These are phyloP conservation scores for Leucosporidium creatinivorum DNA, from an alignment of 768 basidiomycete genomes.

Conservation along the genomic window DNA sequence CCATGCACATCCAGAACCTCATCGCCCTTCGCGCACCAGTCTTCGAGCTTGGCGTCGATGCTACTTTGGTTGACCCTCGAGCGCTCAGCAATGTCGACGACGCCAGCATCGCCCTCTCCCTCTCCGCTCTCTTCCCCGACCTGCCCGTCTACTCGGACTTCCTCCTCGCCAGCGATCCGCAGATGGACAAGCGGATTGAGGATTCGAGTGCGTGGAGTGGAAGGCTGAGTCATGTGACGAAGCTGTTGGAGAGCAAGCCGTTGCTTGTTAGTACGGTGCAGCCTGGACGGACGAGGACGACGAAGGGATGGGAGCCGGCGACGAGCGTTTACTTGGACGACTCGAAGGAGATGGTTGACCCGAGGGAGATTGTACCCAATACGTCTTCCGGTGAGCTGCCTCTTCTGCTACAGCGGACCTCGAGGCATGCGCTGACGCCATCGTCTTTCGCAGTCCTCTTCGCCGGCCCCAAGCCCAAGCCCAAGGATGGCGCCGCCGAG, in stretches of 20 bases:
- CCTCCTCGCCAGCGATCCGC: slow-evolving; percentile 24
- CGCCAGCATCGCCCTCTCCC: slow-evolving; percentile 21
- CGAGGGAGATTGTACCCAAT: slow-evolving; percentile 18
- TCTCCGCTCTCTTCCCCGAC: slow-evolving; percentile 75
- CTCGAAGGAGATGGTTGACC: slow-evolving; percentile 26
- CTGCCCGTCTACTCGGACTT: slow-evolving; percentile 48
- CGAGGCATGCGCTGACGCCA: not conserved
- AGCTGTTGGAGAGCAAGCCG: slow-evolving; percentile 73
- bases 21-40: slow-evolving; percentile 31
- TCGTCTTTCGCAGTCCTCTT: slow-evolving; percentile 32
- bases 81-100: slow-evolving; percentile 18
- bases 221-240: slow-evolving; percentile 64
- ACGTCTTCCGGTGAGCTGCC: slow-evolving; percentile 9
- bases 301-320: slow-evolving; percentile 46
- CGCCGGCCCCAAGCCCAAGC: slow-evolving; percentile 35
- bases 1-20: slow-evolving; percentile 22
- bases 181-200: slow-evolving; percentile 59
- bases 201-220: slow-evolving; percentile 59
- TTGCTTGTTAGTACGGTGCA: slow-evolving; percentile 76
- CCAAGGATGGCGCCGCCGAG: slow-evolving; percentile 23
- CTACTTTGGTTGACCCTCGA: slow-evolving; percentile 23
- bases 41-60: slow-evolving; percentile 24
- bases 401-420: not conserved
- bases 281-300: slow-evolving; percentile 67
- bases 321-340: slow-evolving; percentile 30